Evolutionary conservation across 2,329 filamentous ascomycete species (phyloP), one percentile per base, ranked within the genome.

Genomic region (Neofusicoccum parvum): DNA sequence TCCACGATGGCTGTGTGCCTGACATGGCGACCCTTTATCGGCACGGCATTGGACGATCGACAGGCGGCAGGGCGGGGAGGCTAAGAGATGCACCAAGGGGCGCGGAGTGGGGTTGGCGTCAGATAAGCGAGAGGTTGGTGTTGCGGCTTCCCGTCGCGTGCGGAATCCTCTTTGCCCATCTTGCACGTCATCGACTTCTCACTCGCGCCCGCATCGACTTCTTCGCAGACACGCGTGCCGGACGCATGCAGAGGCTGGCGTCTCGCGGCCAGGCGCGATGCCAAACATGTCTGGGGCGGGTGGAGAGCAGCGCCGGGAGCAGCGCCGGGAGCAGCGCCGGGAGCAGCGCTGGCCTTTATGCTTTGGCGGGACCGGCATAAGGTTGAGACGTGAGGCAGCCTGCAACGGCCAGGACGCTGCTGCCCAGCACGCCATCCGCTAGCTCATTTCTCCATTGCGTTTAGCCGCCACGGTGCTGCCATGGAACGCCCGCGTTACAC

Each of bases 141-240:
- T 58, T 58, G 53, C 53, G 53, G 53, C 27, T 46, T 60, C 56
- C 56, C 53, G 54, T 59, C 54, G 54, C 54, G 54, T 59, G 54
- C 54, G 23, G 54, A 34, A 34, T 45, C 39, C 39, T 36, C 56
- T 15, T 37, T 11, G 7, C 43, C 17, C 43, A 60, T 27, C 20
- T 43, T 41, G 15, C 32, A 36, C 56, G 56, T 60, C 56, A 60
- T 45, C 27, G 41, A 41, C n/a, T 36, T 59, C 10, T 14, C 14
- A 17, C 5, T 3, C 20, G 1, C 5, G 36, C 27, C 17, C 10
- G 12, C 53, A 17, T 27, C 53, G 50, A 17, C 5, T 1, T 56
- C 37, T 56, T 32, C 10, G 12, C 12, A 15, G 14, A 59, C 11
- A 12, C 2, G 17, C 20, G 12, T 15, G 15, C n/a, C 9, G 3